Evolutionary conservation across 106 monocot species (phyloP).

Genomic region (Dendrobium catenatum): DNA sequence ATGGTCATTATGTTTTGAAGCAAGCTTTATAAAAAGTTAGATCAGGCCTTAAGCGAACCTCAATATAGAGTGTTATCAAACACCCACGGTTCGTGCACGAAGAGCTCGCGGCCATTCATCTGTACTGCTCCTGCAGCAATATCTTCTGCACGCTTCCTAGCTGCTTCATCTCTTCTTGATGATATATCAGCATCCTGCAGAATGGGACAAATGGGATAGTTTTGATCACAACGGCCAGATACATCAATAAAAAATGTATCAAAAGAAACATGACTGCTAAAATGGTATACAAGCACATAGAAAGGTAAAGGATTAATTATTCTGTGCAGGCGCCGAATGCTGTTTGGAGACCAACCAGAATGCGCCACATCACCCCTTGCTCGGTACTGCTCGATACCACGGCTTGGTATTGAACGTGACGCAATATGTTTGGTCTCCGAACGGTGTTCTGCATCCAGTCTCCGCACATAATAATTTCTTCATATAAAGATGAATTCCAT

Average conservation of each 20-base stretch:
- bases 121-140: conserved; percentile 52
- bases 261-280: background rate
- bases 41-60: background rate
- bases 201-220: background rate
- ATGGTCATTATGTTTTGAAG: too few species aligned
- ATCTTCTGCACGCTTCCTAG: conserved; percentile 70
- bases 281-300: background rate
- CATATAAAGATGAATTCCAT: background rate
- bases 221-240: background rate
- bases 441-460: too few species aligned
- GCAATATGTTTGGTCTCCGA: too few species aligned
- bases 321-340: too few species aligned
- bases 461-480: too few species aligned
- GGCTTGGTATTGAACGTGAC: too few species aligned
- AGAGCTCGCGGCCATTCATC: conserved; percentile 94
- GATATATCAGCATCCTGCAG: conserved; percentile 57
- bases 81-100: conserved; percentile 80
- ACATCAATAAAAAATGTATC: too few species aligned
- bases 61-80: conserved; percentile 74
- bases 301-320: too few species aligned
- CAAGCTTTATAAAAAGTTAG: too few species aligned
- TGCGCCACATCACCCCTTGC: too few species aligned
- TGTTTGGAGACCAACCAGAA: too few species aligned
- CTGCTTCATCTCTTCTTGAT: conserved; percentile 52
- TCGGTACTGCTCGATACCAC: too few species aligned